These are phyloP conservation scores for Prunus dulcis DNA, from an alignment of 306 rosid genomes.

Conservation along the genomic window DNA sequence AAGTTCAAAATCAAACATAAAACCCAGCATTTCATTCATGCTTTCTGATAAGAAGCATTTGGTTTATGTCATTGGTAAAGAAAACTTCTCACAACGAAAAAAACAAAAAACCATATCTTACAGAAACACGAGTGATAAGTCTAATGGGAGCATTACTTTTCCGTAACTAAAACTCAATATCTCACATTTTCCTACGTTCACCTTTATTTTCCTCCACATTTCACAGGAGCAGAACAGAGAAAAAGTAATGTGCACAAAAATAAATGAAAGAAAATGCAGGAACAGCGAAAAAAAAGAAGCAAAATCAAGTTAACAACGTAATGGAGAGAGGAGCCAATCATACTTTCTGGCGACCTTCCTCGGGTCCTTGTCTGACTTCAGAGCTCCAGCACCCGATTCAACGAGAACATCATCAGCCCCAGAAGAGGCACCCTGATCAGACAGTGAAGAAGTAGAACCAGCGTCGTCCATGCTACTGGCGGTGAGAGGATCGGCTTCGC, in stretches of 20 bases:
- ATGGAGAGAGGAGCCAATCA: background rate
- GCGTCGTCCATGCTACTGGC: background rate
- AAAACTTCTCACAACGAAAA: background rate
- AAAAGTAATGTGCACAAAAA: slow-evolving; percentile 6
- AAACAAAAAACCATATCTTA: background rate
- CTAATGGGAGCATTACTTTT: background rate
- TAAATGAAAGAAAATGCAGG: slow-evolving; percentile 5
- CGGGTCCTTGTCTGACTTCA: slow-evolving; percentile 50
- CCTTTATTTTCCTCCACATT: background rate
- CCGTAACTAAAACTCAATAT: background rate
- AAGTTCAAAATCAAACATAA: background rate
- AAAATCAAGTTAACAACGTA: slow-evolving; percentile 14
- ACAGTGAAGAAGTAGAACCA: slow-evolving; percentile 1
- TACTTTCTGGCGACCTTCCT: slow-evolving; percentile 61
- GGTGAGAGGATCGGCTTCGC: slow-evolving; percentile 16
- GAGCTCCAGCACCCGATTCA: slow-evolving; percentile 23
- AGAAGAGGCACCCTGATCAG: slow-evolving; percentile 16
- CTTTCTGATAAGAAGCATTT: background rate
- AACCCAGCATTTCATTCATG: background rate
- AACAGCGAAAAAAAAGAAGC: background rate
- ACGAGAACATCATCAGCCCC: slow-evolving; percentile 13
- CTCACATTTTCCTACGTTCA: background rate
- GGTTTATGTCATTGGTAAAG: background rate
- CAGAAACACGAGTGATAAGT: background rate
- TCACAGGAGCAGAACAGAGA: slow-evolving; percentile 16